Conservation (phyloP, 495 filamentous ascomycete genomes). For the Aspergillus campestris region DNA sequence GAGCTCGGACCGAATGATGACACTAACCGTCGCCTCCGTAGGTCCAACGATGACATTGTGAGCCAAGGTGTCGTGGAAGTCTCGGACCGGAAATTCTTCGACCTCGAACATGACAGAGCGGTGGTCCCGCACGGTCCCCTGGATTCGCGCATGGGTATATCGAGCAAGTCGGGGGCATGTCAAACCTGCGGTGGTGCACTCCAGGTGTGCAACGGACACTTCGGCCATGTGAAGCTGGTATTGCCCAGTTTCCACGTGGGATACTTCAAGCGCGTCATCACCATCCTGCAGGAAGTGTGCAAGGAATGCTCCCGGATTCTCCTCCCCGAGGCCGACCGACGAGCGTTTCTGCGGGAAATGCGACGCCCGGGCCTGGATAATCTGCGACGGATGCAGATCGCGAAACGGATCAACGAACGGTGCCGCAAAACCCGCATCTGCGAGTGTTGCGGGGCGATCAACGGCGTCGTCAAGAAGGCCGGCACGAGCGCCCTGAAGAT, state of each 20-base stretch:
- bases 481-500: constrained; percentile 74
- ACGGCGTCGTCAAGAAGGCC: constrained; percentile 83
- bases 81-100: constrained; percentile 82
- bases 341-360: constrained; percentile 64
- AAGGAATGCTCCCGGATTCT: constrained; percentile 65
- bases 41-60: constrained; percentile 85
- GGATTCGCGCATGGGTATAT: constrained; percentile 83
- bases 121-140: constrained; percentile 75
- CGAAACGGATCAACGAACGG: constrained; percentile 78
- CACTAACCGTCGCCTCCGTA: constrained; percentile 27
- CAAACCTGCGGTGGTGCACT: constrained; percentile 72
- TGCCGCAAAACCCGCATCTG: constrained; percentile 79
- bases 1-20: too few relatives aligned
- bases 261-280: constrained; percentile 84
- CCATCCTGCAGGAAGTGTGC: constrained; percentile 87
- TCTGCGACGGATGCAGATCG: constrained; percentile 64
- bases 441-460: constrained; percentile 64
- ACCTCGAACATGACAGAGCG: constrained; percentile 62
- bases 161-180: constrained; percentile 63
- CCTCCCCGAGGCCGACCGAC: constrained; percentile 65
- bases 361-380: constrained; percentile 80
- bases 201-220: constrained; percentile 84
- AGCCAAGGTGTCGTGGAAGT: constrained; percentile 91
- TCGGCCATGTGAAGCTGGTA: constrained; percentile 82
- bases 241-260: constrained; percentile 92